These are phyloP conservation scores for Sanghuangporus baumii DNA, from an alignment of 1,284 basidiomycete species.

Conservation along the genomic window DNA sequence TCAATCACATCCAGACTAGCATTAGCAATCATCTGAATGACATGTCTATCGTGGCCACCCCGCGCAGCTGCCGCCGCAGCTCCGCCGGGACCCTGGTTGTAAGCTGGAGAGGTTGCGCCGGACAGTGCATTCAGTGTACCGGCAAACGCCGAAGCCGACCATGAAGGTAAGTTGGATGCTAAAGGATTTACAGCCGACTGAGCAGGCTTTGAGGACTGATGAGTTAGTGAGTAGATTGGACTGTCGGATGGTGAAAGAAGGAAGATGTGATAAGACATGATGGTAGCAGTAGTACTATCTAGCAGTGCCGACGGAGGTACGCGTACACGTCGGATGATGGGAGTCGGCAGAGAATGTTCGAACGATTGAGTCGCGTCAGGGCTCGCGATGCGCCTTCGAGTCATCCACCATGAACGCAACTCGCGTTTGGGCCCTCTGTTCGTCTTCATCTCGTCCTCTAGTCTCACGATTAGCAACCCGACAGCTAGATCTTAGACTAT, in stretches of 20 bases:
- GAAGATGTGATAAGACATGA: constrained; percentile 82
- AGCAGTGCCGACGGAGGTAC: background rate
- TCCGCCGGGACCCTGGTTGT: constrained; percentile 55
- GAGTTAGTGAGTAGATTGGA: constrained; percentile 73
- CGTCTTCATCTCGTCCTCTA: background rate
- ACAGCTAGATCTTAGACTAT: constrained; percentile 2
- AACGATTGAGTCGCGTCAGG: background rate
- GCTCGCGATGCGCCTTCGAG: background rate
- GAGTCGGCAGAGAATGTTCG: background rate
- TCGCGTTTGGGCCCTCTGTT: background rate
- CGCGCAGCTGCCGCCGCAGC: constrained; percentile 53
- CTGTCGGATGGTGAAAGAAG: constrained; percentile 78
- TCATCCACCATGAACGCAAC: background rate
- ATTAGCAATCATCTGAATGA: constrained; percentile 96
- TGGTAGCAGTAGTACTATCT: background rate
- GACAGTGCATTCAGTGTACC: constrained; percentile 81
- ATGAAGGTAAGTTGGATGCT: constrained; percentile 74
- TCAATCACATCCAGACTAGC: constrained; percentile 89
- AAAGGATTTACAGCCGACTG: constrained; percentile 56
- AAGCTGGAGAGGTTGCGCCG: constrained; percentile 69
- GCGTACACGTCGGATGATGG: constrained; percentile 3
- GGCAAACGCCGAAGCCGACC: constrained; percentile 83
- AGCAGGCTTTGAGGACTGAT: constrained; percentile 69
- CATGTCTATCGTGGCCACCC: constrained; percentile 74
- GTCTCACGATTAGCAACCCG: background rate